phyloP scores from a whole-genome alignment of 352 stramenopile genomes.

The Globisporangium perplexum region DNA sequence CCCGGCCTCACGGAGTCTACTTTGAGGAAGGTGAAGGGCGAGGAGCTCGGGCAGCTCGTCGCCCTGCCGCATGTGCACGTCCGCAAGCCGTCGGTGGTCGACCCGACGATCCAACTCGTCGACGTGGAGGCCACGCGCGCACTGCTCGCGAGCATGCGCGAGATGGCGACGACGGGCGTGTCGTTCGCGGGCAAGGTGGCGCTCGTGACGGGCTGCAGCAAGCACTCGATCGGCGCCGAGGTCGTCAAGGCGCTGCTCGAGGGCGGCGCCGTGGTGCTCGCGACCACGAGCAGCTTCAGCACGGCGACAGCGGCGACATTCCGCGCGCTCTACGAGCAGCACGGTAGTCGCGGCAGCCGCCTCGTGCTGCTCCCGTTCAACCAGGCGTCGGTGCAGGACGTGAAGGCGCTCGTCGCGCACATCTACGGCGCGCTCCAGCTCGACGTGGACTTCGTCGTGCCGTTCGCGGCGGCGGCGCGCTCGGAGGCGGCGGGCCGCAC shows the following conservation, averaged over 20 bases:
- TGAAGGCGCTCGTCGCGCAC: conserved; percentile 63
- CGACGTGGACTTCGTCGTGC: conserved; percentile 85
- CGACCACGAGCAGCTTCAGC: conserved; percentile 80
- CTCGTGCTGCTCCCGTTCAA: conserved; percentile 85
- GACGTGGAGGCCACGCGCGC: conserved; percentile 77
- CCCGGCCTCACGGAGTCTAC: too few relatives aligned
- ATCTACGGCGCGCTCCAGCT: conserved; percentile 81
- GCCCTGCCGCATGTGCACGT: too few relatives aligned
- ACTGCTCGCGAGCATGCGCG: conserved; percentile 76
- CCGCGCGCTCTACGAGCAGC: conserved; percentile 80
- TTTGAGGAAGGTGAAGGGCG: too few relatives aligned
- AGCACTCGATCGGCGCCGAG: conserved; percentile 82
- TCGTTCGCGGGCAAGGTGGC: conserved; percentile 85
- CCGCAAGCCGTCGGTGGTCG: conserved; percentile 62
- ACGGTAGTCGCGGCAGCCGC: conserved; percentile 71
- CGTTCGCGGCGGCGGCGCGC: conserved; percentile 81
- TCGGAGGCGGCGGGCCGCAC: conserved; percentile 69
- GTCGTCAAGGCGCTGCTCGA: conserved; percentile 83
- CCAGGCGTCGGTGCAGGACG: conserved; percentile 75
- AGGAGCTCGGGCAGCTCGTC: too few relatives aligned
- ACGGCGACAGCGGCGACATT: conserved; percentile 50
- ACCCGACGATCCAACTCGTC: conserved; percentile 76
- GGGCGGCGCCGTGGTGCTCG: conserved; percentile 79
- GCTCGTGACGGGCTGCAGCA: conserved; percentile 76
- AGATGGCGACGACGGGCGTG: conserved; percentile 78